phyloP scores from a whole-genome alignment of 2,329 filamentous ascomycete genomes.

The Phialocephala sp. region DNA sequence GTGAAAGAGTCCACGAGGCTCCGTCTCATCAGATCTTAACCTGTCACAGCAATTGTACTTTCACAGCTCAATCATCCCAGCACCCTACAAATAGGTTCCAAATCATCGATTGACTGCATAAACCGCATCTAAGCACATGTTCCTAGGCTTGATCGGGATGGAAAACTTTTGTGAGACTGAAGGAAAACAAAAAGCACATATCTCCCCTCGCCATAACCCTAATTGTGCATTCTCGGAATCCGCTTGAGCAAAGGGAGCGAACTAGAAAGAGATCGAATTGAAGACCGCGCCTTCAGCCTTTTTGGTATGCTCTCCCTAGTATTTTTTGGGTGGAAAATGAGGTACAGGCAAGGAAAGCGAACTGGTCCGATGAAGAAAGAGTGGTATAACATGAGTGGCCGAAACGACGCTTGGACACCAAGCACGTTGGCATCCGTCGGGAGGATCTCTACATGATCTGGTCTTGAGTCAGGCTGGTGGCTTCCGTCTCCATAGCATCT shows the following conservation, averaged over 20 bases:
- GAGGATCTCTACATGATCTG: constrained; percentile 80
- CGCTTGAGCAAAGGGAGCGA: background rate
- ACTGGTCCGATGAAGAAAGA: constrained; percentile 11
- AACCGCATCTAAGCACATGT: constrained; percentile 25
- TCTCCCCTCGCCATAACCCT: constrained; percentile 20
- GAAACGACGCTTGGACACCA: background rate
- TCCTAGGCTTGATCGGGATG: constrained; percentile 11
- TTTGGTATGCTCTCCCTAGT: constrained; percentile 19
- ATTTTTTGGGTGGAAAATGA: constrained; percentile 16
- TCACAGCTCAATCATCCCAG: constrained; percentile 3
- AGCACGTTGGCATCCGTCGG: constrained; percentile 1
- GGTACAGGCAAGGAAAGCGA: constrained; percentile 31
- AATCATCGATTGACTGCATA: constrained; percentile 32
- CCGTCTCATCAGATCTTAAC: background rate
- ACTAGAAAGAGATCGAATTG: constrained; percentile 20
- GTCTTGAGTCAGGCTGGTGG: constrained; percentile 86
- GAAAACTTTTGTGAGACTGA: constrained; percentile 31
- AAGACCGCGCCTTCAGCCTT: constrained; percentile 13
- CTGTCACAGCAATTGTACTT: constrained; percentile 1
- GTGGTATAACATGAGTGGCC: constrained; percentile 21
- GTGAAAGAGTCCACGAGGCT: background rate
- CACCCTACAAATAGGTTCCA: constrained; percentile 12
- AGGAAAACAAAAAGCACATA: constrained; percentile 27
- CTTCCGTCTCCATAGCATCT: constrained; percentile 80
- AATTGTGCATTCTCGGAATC: constrained; percentile 16